Percentiles rank a stretch among this genome's conserved stretches.
phyloP scores from a whole-genome alignment of 345 rosid genomes.

The Gossypium rotundifolium region DNA sequence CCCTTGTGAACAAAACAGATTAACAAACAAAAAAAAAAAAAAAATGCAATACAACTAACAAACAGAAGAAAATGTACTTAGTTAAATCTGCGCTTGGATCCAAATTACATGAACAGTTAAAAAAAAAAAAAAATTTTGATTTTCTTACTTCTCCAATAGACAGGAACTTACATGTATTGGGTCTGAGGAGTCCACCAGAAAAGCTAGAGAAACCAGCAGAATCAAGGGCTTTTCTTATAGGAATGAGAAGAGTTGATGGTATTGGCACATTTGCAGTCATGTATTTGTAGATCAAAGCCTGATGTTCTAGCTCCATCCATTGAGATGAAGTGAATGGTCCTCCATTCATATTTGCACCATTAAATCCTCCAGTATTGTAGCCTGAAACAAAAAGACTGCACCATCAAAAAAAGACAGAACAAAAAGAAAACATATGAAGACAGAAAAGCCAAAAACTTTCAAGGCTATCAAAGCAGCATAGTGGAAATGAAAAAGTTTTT shows the following conservation, averaged over 20 bases:
- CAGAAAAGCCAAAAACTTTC: slow-evolving; percentile 1
- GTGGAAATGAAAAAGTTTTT: not conserved
- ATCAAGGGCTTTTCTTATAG: slow-evolving; percentile 71
- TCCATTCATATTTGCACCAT: slow-evolving; percentile 37
- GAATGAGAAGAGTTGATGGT: slow-evolving; percentile 65
- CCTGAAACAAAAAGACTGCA: slow-evolving; percentile 26
- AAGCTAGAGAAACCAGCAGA: slow-evolving; percentile 44
- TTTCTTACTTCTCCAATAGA: not conserved
- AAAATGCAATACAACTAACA: not conserved
- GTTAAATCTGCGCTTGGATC: not conserved
- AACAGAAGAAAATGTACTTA: not conserved
- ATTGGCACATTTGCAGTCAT: slow-evolving; percentile 71
- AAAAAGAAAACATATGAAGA: not conserved
- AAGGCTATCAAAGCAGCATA: not conserved
- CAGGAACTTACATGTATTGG: slow-evolving; percentile 48
- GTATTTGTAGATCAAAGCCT: slow-evolving; percentile 87
- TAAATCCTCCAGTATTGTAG: slow-evolving; percentile 27
- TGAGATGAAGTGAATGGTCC: slow-evolving; percentile 67
- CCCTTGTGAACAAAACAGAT: not conserved
- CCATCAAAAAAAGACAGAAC: not conserved
- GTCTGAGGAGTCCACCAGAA: slow-evolving; percentile 35
- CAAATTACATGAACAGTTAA: not conserved
- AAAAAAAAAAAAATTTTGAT: not conserved
- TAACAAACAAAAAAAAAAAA: not conserved
- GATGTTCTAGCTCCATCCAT: slow-evolving; percentile 93